Evolutionary conservation across 1,139 yeast genomes (phyloP), one percentile per base, ranked within the genome.

Genomic region (Blastobotrys persicus): DNA sequence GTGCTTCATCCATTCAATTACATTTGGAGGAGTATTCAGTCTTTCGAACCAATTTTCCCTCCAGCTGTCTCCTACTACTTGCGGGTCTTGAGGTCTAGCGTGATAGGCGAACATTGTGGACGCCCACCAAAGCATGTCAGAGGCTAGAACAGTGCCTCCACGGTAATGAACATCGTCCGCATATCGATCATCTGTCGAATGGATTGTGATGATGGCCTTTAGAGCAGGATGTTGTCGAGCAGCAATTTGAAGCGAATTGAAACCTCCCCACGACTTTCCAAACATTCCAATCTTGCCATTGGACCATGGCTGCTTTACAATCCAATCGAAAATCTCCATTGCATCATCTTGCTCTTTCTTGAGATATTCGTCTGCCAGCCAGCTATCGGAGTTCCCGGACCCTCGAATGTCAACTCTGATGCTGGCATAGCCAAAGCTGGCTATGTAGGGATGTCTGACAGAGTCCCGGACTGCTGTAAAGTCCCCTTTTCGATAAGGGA

Each of bases 191-290:
- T 72, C 76, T 0, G 76, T 72, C 6, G 75, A 72, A 68, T 69
- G 69, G 26, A 72, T 57, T 0, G 75, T 68, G 50, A 72, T 71
- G 44, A 71, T 66, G 0, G 72, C 59, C 54, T 71, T 72, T 55
- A 73, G 58, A 16, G 72, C 73, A 2, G 76, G 75, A 55, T 73
- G 77, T 49, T 70, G 72, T 57, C 73, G 63, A 2, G 73, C 72
- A 3, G 76, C 76, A 16, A 73, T 59, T 55, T 73, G 77, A 32
- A 73, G 59, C 4, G 73, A 71, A 53, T 73, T 73, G 59, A 72
- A 73, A 0, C 76, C 76, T 46, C 74, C 76, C 77, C 77, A 73
- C 1, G 76, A 72, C 57, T 73, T 73, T 32, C 77, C 77, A 60
- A 72, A 70, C 72, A 71, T 72, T 17, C 70, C 77, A 50, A 73